Evolutionary conservation across 768 basidiomycete species (phyloP).

Genomic region (Suillus subalutaceus): DNA sequence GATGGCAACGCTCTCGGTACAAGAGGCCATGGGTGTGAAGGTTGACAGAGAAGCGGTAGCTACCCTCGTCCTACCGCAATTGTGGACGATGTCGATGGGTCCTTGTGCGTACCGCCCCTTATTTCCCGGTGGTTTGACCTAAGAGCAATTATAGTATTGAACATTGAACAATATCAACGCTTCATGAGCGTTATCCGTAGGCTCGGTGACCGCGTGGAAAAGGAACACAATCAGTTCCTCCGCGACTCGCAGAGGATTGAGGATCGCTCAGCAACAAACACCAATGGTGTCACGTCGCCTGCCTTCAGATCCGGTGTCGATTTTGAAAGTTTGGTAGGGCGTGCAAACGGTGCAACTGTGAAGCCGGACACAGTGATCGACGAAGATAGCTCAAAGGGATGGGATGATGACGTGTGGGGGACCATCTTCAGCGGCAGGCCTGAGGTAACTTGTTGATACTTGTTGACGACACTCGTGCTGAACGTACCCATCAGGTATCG

Average conservation of each 20-base stretch:
- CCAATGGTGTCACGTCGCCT: constrained; percentile 42
- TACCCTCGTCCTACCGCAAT: constrained; percentile 83
- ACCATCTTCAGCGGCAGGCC: constrained; percentile 60
- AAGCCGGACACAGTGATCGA: constrained; percentile 48
- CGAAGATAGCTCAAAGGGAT: constrained; percentile 40
- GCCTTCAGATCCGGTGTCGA: constrained; percentile 60
- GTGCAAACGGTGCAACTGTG: constrained; percentile 45
- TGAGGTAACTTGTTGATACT: constrained; percentile 25
- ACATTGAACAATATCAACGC: constrained; percentile 83
- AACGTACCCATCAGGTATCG: background rate
- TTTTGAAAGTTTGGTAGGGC: constrained; percentile 86
- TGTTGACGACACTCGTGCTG: background rate
- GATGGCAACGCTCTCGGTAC: constrained; percentile 89
- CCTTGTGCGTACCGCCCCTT: constrained; percentile 59
- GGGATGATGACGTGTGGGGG: constrained; percentile 89
- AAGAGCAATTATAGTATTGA: constrained; percentile 55
- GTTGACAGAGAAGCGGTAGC: constrained; percentile 93
- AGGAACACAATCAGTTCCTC: constrained; percentile 90
- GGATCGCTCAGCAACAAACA: constrained; percentile 61
- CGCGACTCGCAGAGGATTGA: constrained; percentile 92
- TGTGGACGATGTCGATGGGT: constrained; percentile 98
- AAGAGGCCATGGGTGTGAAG: constrained; percentile 96
- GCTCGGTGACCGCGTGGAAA: constrained; percentile 84
- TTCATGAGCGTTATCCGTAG: constrained; percentile 88
- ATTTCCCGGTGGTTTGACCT: constrained; percentile 10